Evolutionary conservation across 169 alveolate genomes (phyloP).

Genomic region (Plasmodium knowlesi): DNA sequence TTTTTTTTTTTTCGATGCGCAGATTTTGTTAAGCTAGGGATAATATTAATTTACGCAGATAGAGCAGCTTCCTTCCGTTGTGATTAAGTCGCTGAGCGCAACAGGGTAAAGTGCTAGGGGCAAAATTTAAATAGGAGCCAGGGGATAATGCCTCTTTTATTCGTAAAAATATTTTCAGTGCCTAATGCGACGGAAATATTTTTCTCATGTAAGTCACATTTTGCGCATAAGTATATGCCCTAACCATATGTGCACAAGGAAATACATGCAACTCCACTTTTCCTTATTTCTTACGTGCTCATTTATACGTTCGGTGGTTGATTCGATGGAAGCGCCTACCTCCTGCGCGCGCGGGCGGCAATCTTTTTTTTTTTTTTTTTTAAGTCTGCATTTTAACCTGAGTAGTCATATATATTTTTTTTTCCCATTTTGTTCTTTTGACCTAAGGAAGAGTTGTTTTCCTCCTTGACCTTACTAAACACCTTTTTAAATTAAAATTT

Average conservation of each 20-base stretch:
- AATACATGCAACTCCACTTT: background rate
- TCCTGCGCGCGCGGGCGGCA: background rate
- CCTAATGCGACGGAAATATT: background rate
- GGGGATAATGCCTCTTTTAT: background rate
- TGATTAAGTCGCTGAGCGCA: background rate
- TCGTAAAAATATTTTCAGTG: background rate
- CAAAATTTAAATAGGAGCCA: background rate
- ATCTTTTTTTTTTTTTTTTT: background rate
- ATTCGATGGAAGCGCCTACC: background rate
- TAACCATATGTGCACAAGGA: background rate
- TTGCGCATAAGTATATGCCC: background rate
- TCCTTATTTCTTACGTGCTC: background rate
- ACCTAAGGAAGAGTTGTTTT: background rate
- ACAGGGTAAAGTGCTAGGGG: background rate
- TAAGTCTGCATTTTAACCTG: background rate
- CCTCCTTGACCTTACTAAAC: too few species aligned
- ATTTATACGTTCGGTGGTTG: background rate
- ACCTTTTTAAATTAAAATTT: background rate
- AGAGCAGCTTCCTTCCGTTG: background rate
- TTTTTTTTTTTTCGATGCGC: background rate
- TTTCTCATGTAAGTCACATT: background rate
- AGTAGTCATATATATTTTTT: background rate
- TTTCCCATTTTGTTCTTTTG: background rate
- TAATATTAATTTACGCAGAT: background rate
- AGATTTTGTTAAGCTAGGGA: background rate